Evolutionary conservation across 2,329 filamentous ascomycete species (phyloP).

Genomic region (Lojkania enalia): DNA sequence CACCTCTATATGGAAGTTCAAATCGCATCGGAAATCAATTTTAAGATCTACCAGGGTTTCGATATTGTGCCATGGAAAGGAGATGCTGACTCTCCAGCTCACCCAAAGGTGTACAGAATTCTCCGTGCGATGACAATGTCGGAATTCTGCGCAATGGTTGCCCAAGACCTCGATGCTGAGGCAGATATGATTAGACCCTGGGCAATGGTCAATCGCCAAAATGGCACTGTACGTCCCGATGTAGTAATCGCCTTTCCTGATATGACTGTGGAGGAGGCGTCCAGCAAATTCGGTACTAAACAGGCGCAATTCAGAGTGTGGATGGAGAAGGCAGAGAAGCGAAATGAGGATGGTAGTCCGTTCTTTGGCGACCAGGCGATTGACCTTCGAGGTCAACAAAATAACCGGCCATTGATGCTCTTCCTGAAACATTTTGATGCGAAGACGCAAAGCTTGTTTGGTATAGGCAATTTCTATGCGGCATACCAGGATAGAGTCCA

Average conservation of each 20-base stretch:
- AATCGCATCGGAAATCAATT: constrained; percentile 80
- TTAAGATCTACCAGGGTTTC: constrained; percentile 78
- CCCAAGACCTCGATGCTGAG: constrained; percentile 69
- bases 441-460: constrained; percentile 72
- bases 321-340: constrained; percentile 73
- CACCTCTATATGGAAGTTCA: constrained; percentile 88
- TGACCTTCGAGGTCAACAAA: constrained; percentile 58
- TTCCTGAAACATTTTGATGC: constrained; percentile 93
- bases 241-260: constrained; percentile 77
- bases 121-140: constrained; percentile 74
- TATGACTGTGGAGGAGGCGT: constrained; percentile 68
- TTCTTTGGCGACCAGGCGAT: constrained; percentile 70
- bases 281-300: constrained; percentile 69
- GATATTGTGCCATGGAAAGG: constrained; percentile 69
- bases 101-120: constrained; percentile 72
- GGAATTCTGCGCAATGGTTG: constrained; percentile 73
- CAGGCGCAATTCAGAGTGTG: constrained; percentile 75
- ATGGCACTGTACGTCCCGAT: constrained; percentile 92
- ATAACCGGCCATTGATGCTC: constrained; percentile 69
- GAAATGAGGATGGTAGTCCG: constrained; percentile 69
- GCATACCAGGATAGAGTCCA: constrained; percentile 84
- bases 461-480: constrained; percentile 84
- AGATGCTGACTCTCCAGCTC: constrained; percentile 62
- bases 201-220: constrained; percentile 98
- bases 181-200: constrained; percentile 77